Evolutionary conservation across 2,329 filamentous ascomycete species (phyloP).

Genomic region (Neopestalotiopsis sp.): DNA sequence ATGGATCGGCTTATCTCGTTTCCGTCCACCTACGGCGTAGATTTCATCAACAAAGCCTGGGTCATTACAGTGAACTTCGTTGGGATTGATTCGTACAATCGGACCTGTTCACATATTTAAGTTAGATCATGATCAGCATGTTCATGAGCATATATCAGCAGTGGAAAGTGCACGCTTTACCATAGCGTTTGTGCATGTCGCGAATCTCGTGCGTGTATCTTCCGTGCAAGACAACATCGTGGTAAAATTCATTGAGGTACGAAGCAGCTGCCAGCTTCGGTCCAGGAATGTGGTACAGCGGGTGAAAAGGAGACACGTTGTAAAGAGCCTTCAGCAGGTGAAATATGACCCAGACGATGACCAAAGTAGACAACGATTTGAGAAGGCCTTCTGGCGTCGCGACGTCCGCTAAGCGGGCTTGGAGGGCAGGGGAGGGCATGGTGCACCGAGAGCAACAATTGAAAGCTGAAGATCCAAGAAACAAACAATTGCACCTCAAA

Average conservation of each 20-base stretch:
- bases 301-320: constrained; percentile 30
- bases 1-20: constrained; percentile 13
- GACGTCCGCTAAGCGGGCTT: neutral
- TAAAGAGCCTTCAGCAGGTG: constrained; percentile 17
- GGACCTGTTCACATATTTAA: constrained; percentile 14
- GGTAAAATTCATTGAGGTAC: constrained; percentile 29
- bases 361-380: neutral
- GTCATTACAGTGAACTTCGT: constrained; percentile 30
- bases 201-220: constrained; percentile 27
- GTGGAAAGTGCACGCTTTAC: constrained; percentile 16
- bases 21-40: constrained; percentile 38
- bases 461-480: neutral
- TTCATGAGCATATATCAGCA: neutral
- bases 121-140: neutral
- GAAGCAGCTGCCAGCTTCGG: constrained; percentile 26
- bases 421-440: neutral
- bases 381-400: neutral
- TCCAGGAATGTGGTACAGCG: constrained; percentile 28
- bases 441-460: neutral
- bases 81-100: constrained; percentile 27
- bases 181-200: constrained; percentile 30
- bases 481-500: neutral
- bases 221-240: constrained; percentile 26
- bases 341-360: neutral
- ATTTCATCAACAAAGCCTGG: constrained; percentile 44